A percentile compares a stretch with the other conserved stretches of the same genome.
These are phyloP conservation scores for Dioscorea cayenensis DNA, from an alignment of 116 monocot genomes.

Conservation along the genomic window DNA sequence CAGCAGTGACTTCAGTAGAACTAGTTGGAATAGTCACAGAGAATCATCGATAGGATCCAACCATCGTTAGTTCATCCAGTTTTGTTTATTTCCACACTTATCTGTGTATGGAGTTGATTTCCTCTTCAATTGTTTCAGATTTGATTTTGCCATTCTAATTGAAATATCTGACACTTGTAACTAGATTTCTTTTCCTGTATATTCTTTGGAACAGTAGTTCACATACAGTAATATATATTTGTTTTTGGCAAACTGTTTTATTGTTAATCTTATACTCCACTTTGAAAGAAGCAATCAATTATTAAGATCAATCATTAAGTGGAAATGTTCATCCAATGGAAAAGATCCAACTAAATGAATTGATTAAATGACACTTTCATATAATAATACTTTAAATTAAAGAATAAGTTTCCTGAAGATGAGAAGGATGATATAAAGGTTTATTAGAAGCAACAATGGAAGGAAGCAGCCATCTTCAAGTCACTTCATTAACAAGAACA, in stretches of 20 bases:
- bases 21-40: slow-evolving; percentile 6
- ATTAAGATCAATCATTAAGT: no score
- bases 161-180: background rate
- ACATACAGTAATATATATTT: no score
- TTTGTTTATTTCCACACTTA: background rate
- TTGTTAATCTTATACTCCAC: no score
- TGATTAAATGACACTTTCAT: background rate
- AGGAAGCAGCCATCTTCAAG: background rate
- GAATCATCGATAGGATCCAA: background rate
- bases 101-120: background rate
- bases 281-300: no score
- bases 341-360: no score
- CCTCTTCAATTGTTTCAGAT: background rate
- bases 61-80: background rate
- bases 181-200: background rate
- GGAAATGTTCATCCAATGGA: no score
- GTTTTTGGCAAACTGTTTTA: background rate
- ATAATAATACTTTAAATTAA: background rate
- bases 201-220: background rate
- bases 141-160: background rate
- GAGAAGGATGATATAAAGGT: background rate
- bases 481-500: slow-evolving; percentile 5
- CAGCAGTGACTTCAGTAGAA: slow-evolving; percentile 29
- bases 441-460: background rate
- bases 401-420: background rate